A percentile compares a stretch with the other conserved stretches of the same genome.
phyloP scores from a whole-genome alignment of 179 eudicot genomes.

The Camellia oleifera region DNA sequence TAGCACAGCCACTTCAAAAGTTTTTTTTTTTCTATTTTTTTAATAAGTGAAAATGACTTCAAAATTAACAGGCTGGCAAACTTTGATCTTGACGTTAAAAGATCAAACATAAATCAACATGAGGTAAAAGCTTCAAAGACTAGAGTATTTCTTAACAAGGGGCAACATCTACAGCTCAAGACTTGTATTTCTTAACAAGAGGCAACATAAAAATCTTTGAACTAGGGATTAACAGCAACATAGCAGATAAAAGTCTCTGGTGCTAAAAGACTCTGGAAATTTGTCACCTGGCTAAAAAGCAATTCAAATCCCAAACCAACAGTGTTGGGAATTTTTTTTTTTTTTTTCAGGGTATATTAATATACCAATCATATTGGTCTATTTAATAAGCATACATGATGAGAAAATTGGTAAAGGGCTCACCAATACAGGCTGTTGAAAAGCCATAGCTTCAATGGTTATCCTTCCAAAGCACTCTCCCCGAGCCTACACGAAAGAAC shows the following conservation, averaged over 20 bases:
- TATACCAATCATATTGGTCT: neutral
- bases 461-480: constrained; percentile 97
- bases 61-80: neutral
- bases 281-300: neutral
- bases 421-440: constrained; percentile 86
- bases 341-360: neutral
- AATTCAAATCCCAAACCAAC: too few species aligned
- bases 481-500: constrained; percentile 48
- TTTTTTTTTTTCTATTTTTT: neutral
- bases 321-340: neutral
- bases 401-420: constrained; percentile 7
- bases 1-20: neutral
- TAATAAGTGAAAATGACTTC: neutral
- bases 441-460: constrained; percentile 96
- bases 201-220: neutral
- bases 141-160: neutral
- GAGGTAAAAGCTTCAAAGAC: neutral
- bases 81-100: neutral
- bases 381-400: neutral
- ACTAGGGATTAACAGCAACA: neutral
- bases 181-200: neutral
- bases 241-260: neutral
- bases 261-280: neutral
- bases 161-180: neutral
- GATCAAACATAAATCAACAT: neutral